These are phyloP conservation scores for Berkeleyomyces basicola DNA, from an alignment of 2,329 filamentous ascomycete species.

Conservation along the genomic window DNA sequence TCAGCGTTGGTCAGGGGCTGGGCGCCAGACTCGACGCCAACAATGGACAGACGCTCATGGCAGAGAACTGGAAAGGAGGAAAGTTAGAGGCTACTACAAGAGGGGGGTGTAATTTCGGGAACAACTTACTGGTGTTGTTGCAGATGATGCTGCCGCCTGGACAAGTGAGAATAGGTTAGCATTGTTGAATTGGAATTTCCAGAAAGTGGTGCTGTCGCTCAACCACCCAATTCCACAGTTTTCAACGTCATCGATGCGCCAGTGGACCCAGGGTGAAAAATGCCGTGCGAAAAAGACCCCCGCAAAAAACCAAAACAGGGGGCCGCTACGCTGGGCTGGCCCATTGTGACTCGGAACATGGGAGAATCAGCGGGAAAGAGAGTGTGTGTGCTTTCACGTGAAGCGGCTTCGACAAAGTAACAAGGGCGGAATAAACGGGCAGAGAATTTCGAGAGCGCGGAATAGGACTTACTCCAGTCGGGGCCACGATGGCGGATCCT, in stretches of 20 bases:
- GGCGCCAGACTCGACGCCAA: slow-evolving; percentile 90
- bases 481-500: slow-evolving; percentile 91
- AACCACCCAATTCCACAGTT: no score
- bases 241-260: no score
- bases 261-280: no score
- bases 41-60: slow-evolving; percentile 94
- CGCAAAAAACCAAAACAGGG: no score
- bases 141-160: slow-evolving; percentile 72
- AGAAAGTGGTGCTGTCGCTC: no score
- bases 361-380: no score
- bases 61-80: slow-evolving; percentile 51
- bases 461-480: slow-evolving; percentile 74
- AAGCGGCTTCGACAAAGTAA: background rate
- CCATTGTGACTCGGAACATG: no score
- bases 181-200: background rate
- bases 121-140: slow-evolving; percentile 70
- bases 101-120: background rate
- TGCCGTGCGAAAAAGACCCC: no score
- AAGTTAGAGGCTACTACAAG: background rate
- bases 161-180: slow-evolving; percentile 20
- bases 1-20: slow-evolving; percentile 92
- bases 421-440: background rate
- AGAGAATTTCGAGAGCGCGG: background rate
- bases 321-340: no score
- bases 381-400: no score